These are phyloP conservation scores for Canavalia ensiformis DNA, from an alignment of 306 rosid genomes.

Conservation along the genomic window DNA sequence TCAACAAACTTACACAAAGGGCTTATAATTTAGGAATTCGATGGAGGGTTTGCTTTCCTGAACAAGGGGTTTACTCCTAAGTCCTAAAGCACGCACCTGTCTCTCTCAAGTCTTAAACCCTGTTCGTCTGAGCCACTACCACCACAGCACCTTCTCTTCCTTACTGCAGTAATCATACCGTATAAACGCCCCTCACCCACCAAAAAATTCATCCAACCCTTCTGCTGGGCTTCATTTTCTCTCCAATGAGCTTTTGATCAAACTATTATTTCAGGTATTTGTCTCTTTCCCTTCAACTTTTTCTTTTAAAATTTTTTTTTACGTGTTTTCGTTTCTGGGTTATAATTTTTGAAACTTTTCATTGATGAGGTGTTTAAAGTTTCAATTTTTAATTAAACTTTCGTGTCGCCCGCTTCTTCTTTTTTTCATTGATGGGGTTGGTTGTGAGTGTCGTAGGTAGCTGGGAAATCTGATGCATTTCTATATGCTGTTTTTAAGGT, in stretches of 20 bases:
- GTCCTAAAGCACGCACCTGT: too few species aligned
- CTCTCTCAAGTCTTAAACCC: too few species aligned
- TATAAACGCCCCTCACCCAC: constrained; percentile 31
- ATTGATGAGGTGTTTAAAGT: constrained; percentile 22
- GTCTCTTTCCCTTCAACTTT: neutral
- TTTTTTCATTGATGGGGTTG: neutral
- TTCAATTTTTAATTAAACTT: constrained; percentile 27
- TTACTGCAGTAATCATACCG: constrained; percentile 34
- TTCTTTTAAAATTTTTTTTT: neutral
- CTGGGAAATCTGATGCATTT: constrained; percentile 31
- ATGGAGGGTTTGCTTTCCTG: too few species aligned
- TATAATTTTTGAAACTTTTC: neutral
- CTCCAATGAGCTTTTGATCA: constrained; percentile 47
- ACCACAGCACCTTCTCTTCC: neutral
- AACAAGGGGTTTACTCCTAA: too few species aligned
- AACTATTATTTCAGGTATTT: constrained; percentile 45
- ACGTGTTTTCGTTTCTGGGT: neutral
- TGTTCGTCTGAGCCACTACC: too few species aligned
- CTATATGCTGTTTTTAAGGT: constrained; percentile 25
- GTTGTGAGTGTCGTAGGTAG: constrained; percentile 37
- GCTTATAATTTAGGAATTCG: too few species aligned
- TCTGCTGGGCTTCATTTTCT: constrained; percentile 1
- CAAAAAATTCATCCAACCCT: constrained; percentile 22
- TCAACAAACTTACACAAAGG: too few species aligned
- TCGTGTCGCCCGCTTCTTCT: neutral